These are phyloP conservation scores for Mycena indigotica DNA, from an alignment of 768 basidiomycete genomes.

Conservation along the genomic window DNA sequence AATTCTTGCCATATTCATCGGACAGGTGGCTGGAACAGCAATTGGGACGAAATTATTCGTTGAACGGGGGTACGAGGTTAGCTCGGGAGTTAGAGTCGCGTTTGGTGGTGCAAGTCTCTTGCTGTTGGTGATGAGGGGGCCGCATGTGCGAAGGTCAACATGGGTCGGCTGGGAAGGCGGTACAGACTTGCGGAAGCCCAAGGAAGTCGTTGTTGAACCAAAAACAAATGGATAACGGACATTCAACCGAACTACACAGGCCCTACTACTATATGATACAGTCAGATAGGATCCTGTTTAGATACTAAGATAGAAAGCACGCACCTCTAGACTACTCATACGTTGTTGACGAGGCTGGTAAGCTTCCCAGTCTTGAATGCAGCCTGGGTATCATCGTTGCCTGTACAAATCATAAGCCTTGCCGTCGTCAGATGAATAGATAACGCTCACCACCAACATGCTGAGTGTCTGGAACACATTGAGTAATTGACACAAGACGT, in stretches of 20 bases:
- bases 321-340: too few species aligned
- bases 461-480: slow-evolving; percentile 39
- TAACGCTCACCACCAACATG: slow-evolving; percentile 56
- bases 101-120: slow-evolving; percentile 44
- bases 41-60: slow-evolving; percentile 56
- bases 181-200: slow-evolving; percentile 8
- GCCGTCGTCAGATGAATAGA: background rate
- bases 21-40: slow-evolving; percentile 63
- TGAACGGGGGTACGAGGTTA: slow-evolving; percentile 52
- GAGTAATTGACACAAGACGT: background rate
- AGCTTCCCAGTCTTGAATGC: slow-evolving; percentile 32
- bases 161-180: slow-evolving; percentile 46
- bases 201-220: background rate
- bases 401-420: slow-evolving; percentile 28
- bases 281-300: too few species aligned
- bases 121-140: slow-evolving; percentile 53
- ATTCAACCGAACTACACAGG: too few species aligned
- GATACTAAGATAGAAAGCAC: too few species aligned
- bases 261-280: too few species aligned
- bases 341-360: background rate
- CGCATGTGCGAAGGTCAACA: slow-evolving; percentile 37
- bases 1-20: slow-evolving; percentile 37
- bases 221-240: too few species aligned
- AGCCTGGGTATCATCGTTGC: slow-evolving; percentile 40
- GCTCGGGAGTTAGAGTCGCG: slow-evolving; percentile 47